These are phyloP conservation scores for Arthrobotrys musiformis DNA, from an alignment of 2,329 filamentous ascomycete genomes.

Conservation along the genomic window DNA sequence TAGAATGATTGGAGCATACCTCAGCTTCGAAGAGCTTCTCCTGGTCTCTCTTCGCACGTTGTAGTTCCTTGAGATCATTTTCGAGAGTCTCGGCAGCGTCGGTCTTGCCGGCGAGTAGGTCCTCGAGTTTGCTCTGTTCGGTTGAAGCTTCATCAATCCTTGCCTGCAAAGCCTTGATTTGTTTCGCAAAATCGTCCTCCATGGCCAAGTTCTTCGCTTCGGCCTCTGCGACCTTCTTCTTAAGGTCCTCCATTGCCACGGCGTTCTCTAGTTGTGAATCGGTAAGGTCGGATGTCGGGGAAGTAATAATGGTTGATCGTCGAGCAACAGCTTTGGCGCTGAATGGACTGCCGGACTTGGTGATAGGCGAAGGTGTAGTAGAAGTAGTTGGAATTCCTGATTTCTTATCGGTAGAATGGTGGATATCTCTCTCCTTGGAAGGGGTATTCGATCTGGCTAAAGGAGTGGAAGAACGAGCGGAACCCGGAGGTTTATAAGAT, in stretches of 20 bases:
- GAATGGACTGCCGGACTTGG: constrained; percentile 57
- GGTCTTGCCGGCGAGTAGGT: constrained; percentile 85
- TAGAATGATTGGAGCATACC: constrained; percentile 69
- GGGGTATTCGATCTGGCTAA: constrained; percentile 40
- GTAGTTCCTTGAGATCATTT: constrained; percentile 85
- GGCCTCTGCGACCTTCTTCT: constrained; percentile 56
- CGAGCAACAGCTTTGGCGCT: constrained; percentile 59
- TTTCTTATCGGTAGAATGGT: constrained; percentile 25
- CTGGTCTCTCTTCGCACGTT: constrained; percentile 86
- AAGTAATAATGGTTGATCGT: constrained; percentile 51
- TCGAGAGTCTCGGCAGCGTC: constrained; percentile 82
- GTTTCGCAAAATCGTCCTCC: constrained; percentile 83
- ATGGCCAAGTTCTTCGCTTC: constrained; percentile 76
- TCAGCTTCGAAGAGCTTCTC: constrained; percentile 93
- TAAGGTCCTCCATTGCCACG: constrained; percentile 58
- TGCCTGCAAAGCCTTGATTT: constrained; percentile 83
- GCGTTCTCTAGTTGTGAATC: constrained; percentile 58
- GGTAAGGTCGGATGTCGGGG: constrained; percentile 47
- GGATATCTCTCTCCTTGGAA: constrained; percentile 48
- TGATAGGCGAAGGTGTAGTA: constrained; percentile 33
- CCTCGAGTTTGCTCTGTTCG: constrained; percentile 87
- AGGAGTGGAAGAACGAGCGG: constrained; percentile 27
- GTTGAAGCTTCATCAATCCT: constrained; percentile 84
- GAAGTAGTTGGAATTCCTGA: constrained; percentile 40
- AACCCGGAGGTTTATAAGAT: constrained; percentile 55